Percentiles rank a stretch among this genome's conserved stretches.
Conservation (phyloP, 352 stramenopile species). For the Elongisporangium anandrum region DNA sequence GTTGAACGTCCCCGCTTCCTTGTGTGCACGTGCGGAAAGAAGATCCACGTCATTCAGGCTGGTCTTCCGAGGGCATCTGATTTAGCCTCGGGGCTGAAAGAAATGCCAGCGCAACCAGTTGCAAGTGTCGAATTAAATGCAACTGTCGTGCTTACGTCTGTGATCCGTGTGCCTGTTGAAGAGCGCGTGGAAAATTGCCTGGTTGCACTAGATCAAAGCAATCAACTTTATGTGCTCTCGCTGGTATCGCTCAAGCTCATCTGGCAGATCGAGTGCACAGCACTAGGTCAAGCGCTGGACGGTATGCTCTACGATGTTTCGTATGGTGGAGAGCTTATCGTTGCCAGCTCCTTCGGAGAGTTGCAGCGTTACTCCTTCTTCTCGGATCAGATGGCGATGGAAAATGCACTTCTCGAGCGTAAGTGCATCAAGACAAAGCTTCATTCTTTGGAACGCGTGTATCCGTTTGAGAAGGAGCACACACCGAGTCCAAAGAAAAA, state of each 20-base stretch:
- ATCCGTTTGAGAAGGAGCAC: slow-evolving; percentile 23
- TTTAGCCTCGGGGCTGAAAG: slow-evolving; percentile 45
- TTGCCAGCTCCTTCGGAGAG: slow-evolving; percentile 61
- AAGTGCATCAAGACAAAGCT: slow-evolving; percentile 45
- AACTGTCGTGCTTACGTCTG: slow-evolving; percentile 31
- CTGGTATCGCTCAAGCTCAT: slow-evolving; percentile 50
- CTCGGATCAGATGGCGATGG: slow-evolving; percentile 36
- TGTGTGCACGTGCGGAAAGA: slow-evolving; percentile 53
- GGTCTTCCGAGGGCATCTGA: slow-evolving; percentile 48
- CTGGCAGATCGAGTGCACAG: slow-evolving; percentile 35
- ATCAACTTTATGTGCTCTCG: slow-evolving; percentile 58
- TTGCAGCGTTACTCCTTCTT: slow-evolving; percentile 65
- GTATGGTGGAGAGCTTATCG: slow-evolving; percentile 46
- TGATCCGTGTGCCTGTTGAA: slow-evolving; percentile 52
- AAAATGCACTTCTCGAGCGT: slow-evolving; percentile 56
- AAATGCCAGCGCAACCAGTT: slow-evolving; percentile 39
- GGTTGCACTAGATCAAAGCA: slow-evolving; percentile 63
- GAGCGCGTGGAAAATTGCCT: slow-evolving; percentile 59
- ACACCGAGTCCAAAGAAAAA: slow-evolving; percentile 38
- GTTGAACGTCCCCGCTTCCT: slow-evolving; percentile 43
- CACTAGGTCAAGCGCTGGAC: slow-evolving; percentile 27
- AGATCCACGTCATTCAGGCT: slow-evolving; percentile 47
- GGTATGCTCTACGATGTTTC: slow-evolving; percentile 38
- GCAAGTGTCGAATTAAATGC: slow-evolving; percentile 46
- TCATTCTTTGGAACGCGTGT: slow-evolving; percentile 28